A percentile compares a stretch with the other conserved stretches of the same genome.
Evolutionary conservation across 176 grass and related monocot species (phyloP).

Genomic region (Zoysia pacifica): DNA sequence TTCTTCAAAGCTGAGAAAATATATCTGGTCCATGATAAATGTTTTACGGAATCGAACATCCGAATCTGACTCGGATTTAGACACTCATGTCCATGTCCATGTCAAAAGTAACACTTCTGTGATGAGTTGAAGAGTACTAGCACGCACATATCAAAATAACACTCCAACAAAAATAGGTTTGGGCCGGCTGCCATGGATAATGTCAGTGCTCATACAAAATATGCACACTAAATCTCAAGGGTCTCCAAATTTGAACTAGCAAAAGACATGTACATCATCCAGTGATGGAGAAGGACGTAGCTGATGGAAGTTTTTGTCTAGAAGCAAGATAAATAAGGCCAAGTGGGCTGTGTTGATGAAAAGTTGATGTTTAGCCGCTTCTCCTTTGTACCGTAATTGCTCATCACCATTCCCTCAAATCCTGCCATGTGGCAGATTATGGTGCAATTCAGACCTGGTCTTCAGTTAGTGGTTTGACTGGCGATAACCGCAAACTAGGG

Average conservation of each 20-base stretch:
- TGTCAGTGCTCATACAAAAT: background rate
- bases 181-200: conserved; percentile 11
- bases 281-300: conserved; percentile 17
- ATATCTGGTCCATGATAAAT: background rate
- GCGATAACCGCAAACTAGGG: conserved; percentile 1
- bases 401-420: conserved; percentile 10
- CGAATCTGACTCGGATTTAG: background rate
- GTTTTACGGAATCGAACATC: background rate
- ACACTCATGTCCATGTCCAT: background rate
- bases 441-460: conserved; percentile 34
- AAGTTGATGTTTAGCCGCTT: conserved; percentile 30
- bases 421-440: conserved; percentile 40
- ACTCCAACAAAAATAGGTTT: background rate
- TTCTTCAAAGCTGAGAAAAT: background rate
- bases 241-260: conserved; percentile 5
- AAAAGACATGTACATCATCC: conserved; percentile 17
- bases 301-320: conserved; percentile 26
- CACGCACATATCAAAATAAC: background rate
- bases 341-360: conserved; percentile 36
- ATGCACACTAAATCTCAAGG: background rate
- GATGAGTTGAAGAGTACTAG: background rate
- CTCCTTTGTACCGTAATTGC: conserved; percentile 12
- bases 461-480: conserved; percentile 30
- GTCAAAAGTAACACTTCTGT: background rate
- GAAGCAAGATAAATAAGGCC: conserved; percentile 35